Evolutionary conservation across 106 monocot species (phyloP), one percentile per base, ranked within the genome.

Genomic region (Apostasia ramifera): DNA sequence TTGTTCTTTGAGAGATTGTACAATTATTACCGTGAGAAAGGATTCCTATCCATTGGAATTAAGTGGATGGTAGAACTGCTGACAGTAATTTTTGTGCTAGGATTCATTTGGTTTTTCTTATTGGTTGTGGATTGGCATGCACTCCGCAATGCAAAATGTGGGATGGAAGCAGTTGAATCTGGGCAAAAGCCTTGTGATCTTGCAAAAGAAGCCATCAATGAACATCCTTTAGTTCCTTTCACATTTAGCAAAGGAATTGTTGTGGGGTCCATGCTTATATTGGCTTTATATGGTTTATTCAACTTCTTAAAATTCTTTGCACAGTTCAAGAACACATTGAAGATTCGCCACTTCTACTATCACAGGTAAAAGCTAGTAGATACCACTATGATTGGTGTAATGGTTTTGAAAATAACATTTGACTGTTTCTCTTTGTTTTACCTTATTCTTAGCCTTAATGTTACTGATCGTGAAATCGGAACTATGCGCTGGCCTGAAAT

Each of bases 11-110:
- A 85, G 60, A 85, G 93, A 56, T 39, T 98, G 14, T 98, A 98
- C 44, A 81, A 73, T 71, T 98, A 98, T 63, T 88, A 90, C 52
- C 84, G 90, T 44, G 87, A 87, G 48, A 98, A 98, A 76, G 98
- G 93, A 54, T 81, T 98, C 7, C 74, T 81, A 57, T 98, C 93
- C 83, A 98, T 98, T 53, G 70, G 85, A 59, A 80, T 74, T 55
- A 90, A 90, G 71, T 98, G 98, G 98, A 90, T 88, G 57, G 80
- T 98, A 12, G 98, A 93, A 61, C 79, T 98, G 13, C 59, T 93
- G 5, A 82, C 81, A 58, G 80, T 98, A 8, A 70, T 73, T 15
- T 98, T 98, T 68, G 81, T 87, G 40, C 60, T 88, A 44, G 74
- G 67, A 49, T 98, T 93, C 74, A 93, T 90, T 60, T 82, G 81